phyloP scores from a whole-genome alignment of 371 early-diverging fungal genomes.

The Mortierella sp. region DNA sequence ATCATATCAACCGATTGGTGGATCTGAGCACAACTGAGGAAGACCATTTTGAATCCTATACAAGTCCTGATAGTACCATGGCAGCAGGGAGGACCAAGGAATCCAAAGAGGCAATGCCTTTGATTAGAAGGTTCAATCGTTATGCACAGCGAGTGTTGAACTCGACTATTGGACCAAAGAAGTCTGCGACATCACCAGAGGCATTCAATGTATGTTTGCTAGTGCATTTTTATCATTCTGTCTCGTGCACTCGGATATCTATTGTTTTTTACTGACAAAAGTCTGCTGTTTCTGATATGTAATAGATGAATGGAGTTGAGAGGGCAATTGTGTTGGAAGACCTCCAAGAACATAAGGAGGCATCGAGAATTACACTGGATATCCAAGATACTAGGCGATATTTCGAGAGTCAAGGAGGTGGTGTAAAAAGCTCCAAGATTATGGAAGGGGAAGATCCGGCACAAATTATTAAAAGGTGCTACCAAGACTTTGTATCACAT shows the following conservation, averaged over 20 bases:
- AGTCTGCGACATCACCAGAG: constrained; percentile 15
- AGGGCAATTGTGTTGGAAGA: constrained; percentile 75
- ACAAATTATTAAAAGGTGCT: constrained; percentile 29
- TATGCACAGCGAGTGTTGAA: constrained; percentile 89
- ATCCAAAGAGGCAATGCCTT: constrained; percentile 74
- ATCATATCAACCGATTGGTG: constrained; percentile 73
- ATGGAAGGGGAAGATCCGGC: constrained; percentile 36
- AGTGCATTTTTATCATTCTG: neutral
- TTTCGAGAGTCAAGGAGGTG: constrained; percentile 80
- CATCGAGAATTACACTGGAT: constrained; percentile 69
- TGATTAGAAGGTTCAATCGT: constrained; percentile 91
- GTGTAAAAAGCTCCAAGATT: constrained; percentile 41
- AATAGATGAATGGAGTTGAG: constrained; percentile 62
- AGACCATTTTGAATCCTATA: constrained; percentile 79
- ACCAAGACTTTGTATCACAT: constrained; percentile 27
- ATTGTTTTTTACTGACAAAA: no score
- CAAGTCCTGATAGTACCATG: constrained; percentile 93
- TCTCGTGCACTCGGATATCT: neutral
- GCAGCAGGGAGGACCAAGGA: constrained; percentile 70
- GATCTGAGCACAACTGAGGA: constrained; percentile 86
- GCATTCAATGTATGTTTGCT: constrained; percentile 33
- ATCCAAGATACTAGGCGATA: constrained; percentile 84
- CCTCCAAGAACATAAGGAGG: constrained; percentile 64
- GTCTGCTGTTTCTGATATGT: neutral
- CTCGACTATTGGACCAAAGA: constrained; percentile 46